Evolutionary conservation across 2,329 filamentous ascomycete genomes (phyloP), one percentile per base, ranked within the genome.

Genomic region (Clarireedia paspali): DNA sequence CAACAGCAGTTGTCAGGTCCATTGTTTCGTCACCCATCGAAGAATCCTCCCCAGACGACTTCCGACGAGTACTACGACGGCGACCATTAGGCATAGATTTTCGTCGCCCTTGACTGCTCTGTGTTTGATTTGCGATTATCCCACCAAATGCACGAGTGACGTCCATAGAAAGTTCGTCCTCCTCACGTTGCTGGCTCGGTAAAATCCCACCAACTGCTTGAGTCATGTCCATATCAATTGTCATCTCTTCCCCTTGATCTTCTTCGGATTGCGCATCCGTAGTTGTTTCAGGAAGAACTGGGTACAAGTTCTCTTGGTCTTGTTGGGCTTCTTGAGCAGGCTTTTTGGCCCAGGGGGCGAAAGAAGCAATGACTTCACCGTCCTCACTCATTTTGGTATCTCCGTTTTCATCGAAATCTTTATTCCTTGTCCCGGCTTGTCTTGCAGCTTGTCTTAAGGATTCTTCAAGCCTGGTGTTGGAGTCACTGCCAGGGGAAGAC

Each of bases 141-240:
- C 85, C 82, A 7, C 92, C 92, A 53, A 95, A 77, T 7, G 83
- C 89, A 54, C 82, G 83, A 2, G 92, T 96, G 6, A 96, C 89
- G 64, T 97, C 92, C 92, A 97, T 96, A 23, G 89, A 94, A 77
- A 95, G 85, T 40, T 79, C 76, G 24, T 76, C 66, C 51, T 75
- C 72, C 57, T 70, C 70, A 26, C 59, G 58, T 55, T 60, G 47
- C 54, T 62, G 55, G 26, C 55, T 55, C 24, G 66, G 59, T 44
- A 71, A 56, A 45, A 83, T 83, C n/a, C 77, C 74, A 4, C 81
- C 81, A 46, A 82, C 72, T 7, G 77, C 75, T 45, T 69, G 71
- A 2, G 81, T 83, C 63, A 82, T 77, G 20, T 82, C 78, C 78
- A 80, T 77, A 60, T 80, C 77, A 75, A 80, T 80, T 2, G 77